Conservation (phyloP, 805 yeast genomes). For the Tetrapisispora iriomotensis region DNA sequence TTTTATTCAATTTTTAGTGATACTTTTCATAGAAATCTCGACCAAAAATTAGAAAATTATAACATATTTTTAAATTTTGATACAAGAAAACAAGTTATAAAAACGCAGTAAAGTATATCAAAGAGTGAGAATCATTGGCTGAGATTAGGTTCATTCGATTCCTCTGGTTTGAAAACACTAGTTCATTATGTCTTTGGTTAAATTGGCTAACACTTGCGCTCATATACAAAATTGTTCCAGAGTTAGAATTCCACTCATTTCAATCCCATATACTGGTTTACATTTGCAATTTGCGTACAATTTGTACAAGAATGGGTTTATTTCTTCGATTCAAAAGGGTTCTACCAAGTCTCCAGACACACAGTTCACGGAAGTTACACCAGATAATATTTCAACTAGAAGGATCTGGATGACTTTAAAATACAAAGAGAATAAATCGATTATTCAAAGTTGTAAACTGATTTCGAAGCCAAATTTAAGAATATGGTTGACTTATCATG, state of each 20-base stretch:
- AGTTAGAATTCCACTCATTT: conserved; percentile 62
- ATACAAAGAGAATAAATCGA: conserved; percentile 72
- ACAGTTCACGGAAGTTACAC: conserved; percentile 65
- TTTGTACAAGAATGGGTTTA: conserved; percentile 82
- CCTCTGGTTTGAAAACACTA: not conserved
- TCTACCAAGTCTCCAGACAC: conserved; percentile 76
- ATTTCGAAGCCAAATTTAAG: conserved; percentile 80
- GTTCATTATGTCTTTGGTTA: conserved; percentile 65
- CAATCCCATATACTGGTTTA: conserved; percentile 72
- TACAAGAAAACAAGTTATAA: no score
- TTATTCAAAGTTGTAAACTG: conserved; percentile 58
- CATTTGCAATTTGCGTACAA: conserved; percentile 79
- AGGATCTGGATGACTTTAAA: conserved; percentile 88
- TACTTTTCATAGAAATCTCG: no score
- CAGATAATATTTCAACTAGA: conserved; percentile 76
- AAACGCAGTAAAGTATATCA: no score
- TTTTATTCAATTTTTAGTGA: no score
- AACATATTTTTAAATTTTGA: no score
- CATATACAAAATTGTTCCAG: conserved; percentile 82
- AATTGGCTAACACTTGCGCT: conserved; percentile 73
- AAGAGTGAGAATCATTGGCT: no score
- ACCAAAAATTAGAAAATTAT: no score
- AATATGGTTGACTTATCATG: conserved; percentile 52
- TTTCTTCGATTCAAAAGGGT: conserved; percentile 77
- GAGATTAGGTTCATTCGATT: no score